These are phyloP conservation scores for Chlorella vulgaris DNA, from an alignment of 139 green algal species.

Conservation along the genomic window DNA sequence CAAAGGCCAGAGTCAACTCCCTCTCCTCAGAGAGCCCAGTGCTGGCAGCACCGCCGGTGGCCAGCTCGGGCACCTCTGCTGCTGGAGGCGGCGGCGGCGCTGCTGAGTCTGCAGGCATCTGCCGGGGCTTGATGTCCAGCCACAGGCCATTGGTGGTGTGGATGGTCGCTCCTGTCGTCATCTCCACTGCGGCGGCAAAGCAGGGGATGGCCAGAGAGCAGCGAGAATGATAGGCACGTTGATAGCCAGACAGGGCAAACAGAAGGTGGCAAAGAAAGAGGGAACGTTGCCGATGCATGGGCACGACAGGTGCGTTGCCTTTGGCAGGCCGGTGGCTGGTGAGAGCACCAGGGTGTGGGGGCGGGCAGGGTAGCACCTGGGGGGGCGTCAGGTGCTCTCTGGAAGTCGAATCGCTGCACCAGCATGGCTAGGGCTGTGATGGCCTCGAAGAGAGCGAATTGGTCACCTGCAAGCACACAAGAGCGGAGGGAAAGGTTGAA, in stretches of 20 bases:
- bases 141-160: constrained; percentile 82
- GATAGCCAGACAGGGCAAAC: no score
- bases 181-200: constrained; percentile 50
- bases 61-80: not conserved
- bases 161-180: constrained; percentile 89
- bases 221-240: not conserved
- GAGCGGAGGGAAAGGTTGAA: not conserved
- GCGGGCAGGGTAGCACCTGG: not conserved
- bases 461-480: constrained; percentile 62
- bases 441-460: constrained; percentile 94
- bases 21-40: not conserved
- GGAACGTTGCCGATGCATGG: no score
- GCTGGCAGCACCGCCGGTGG: not conserved
- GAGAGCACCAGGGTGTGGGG: not conserved
- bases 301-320: no score
- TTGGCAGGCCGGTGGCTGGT: no score
- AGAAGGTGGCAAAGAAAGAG: no score
- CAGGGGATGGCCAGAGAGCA: not conserved
- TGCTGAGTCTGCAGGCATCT: not conserved
- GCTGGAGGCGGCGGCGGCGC: not conserved
- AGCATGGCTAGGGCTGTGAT: constrained; percentile 86
- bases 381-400: constrained; percentile 58
- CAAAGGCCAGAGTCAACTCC: constrained; percentile 23
- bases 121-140: constrained; percentile 48
- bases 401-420: constrained; percentile 84